Conservation (phyloP, 78 protist species). For the Salpingoeca rosetta region DNA sequence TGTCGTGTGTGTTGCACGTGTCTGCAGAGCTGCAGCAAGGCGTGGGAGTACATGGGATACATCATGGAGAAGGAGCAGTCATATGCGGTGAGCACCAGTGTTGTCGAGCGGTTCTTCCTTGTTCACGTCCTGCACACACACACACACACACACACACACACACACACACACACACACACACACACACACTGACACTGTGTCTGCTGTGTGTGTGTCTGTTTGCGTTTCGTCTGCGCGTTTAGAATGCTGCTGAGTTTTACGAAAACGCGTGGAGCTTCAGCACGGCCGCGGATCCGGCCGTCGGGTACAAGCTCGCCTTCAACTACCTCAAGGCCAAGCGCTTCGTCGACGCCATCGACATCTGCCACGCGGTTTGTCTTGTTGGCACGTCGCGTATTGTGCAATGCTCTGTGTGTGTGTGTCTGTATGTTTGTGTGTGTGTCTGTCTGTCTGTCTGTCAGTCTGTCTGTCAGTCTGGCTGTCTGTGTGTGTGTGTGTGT, state of each 20-base stretch:
- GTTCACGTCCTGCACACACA: neutral
- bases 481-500: too few species aligned
- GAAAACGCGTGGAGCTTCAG: conserved; percentile 54
- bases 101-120: neutral
- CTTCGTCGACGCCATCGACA: conserved; percentile 59
- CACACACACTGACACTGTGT: too few species aligned
- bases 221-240: neutral
- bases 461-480: too few species aligned
- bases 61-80: conserved; percentile 57
- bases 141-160: too few species aligned
- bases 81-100: conserved; percentile 6
- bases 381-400: too few species aligned
- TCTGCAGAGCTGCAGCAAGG: conserved; percentile 41
- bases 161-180: too few species aligned
- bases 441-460: too few species aligned
- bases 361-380: conserved; percentile 43
- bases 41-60: conserved; percentile 61
- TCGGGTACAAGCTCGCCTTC: conserved; percentile 72
- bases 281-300: conserved; percentile 16
- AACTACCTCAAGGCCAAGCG: conserved; percentile 68
- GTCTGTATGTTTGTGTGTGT: too few species aligned
- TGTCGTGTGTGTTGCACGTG: too few species aligned
- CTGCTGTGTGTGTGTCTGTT: too few species aligned
- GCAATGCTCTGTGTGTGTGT: too few species aligned
- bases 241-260: conserved; percentile 51